phyloP scores from a whole-genome alignment of 2,329 filamentous ascomycete species.

The Aschersonia sp. region DNA sequence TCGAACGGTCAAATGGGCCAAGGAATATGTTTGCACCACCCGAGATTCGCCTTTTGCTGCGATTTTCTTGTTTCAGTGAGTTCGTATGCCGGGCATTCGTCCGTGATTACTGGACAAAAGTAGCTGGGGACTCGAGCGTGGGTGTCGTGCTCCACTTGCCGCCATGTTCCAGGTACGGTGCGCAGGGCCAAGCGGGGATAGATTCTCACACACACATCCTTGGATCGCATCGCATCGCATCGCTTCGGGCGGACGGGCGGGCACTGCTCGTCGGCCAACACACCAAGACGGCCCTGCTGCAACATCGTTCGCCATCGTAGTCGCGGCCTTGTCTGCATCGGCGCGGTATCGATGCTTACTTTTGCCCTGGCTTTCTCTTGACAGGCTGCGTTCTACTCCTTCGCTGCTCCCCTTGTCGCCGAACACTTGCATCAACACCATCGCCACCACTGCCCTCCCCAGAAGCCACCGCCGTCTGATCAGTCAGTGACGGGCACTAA shows the following conservation, averaged over 20 bases:
- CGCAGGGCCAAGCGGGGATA: background rate
- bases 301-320: conserved; percentile 9
- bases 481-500: background rate
- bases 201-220: background rate
- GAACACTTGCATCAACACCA: background rate
- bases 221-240: background rate
- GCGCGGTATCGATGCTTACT: conserved; percentile 2
- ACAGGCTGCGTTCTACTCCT: background rate
- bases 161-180: background rate
- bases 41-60: no score
- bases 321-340: conserved; percentile 5
- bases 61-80: no score
- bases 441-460: background rate
- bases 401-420: background rate
- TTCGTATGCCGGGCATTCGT: no score
- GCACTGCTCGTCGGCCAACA: conserved; percentile 1
- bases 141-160: no score
- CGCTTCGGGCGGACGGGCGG: conserved; percentile 1
- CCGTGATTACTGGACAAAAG: no score
- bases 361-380: background rate
- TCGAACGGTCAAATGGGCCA: no score
- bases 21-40: no score
- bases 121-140: no score
- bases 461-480: background rate
- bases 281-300: conserved; percentile 5